Base-by-base conservation (phyloP, 2,329 filamentous ascomycete species). In the Aspergillus sp. region DNA sequence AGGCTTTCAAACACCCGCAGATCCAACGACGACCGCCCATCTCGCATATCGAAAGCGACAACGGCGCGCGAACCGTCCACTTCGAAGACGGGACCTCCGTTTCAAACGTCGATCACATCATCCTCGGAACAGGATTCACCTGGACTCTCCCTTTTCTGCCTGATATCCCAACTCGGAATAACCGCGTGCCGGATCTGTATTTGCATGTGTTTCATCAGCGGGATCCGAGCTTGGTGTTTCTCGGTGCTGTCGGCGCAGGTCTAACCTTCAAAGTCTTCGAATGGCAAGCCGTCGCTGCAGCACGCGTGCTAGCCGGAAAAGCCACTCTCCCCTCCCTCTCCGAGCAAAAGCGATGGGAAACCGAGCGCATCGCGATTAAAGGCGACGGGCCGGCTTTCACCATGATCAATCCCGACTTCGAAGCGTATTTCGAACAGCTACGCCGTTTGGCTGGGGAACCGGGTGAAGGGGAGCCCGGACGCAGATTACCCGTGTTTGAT, bases 231-330 rank as follows among this genome's bases (percentile, higher is more conserved):
- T 45, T 68, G 0, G 54, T 57, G 2, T 67, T 68, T 33, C 34
- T 68, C 10, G 64, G 63, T 40, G 81, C 80, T 4, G 78, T 67
- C 26, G 60, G 61, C 7, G 65, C 59, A 1, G 65, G 65, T 1
- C 49, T 86, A 27, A 86, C 82, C 0, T 86, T 86, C 65, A 83
- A 82, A 57, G 73, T 85, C 31, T 84, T 83, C 46, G 82, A 85
- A 63, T 85, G 79, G 78, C 82, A 85, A 58, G 80, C 80, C 7
- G 81, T 84, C 0, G 70, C 78, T 2, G 78, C 75, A 0, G 81
- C 82, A 2, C 67, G 81, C 0, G 61, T 82, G 1, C 69, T 85
- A 0, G 74, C 81, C 1, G 78, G 78, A 0, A 69, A 78, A 2
- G 73, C 73, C 0, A 61, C 50, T 0, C 61, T 84, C 1, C 82